Evolutionary conservation across 2,329 filamentous ascomycete species (phyloP).

Genomic region (Diaporthe humulicola): DNA sequence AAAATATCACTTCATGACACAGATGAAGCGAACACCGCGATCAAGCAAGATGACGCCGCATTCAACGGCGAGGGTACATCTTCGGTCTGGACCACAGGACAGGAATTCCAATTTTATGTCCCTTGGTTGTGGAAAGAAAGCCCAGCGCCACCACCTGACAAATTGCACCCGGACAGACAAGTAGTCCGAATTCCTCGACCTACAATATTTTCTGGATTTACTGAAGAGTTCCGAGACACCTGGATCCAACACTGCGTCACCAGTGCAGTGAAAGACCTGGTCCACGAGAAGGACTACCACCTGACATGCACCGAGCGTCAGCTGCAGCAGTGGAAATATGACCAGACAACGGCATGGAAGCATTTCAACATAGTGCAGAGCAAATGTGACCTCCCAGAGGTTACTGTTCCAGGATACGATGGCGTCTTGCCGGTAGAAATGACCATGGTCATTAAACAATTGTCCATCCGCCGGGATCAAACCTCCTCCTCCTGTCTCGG

Average conservation of each 20-base stretch:
- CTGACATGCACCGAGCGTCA: neutral
- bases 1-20: neutral
- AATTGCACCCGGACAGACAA: neutral
- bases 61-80: neutral
- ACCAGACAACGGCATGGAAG: neutral
- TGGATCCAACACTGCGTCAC: neutral
- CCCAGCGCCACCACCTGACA: neutral
- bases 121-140: neutral
- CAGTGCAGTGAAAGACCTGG: neutral
- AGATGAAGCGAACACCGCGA: neutral
- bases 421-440: neutral
- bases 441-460: neutral
- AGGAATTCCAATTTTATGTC: slow-evolving; percentile 14
- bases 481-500: neutral
- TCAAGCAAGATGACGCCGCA: neutral
- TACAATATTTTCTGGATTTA: neutral
- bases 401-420: neutral
- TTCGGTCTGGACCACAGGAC: neutral
- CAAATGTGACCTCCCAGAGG: neutral
- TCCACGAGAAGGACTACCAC: neutral
- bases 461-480: neutral
- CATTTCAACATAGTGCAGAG: neutral
- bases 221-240: neutral
- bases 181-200: neutral
- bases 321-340: neutral